Conservation (phyloP, 805 yeast species). For the Schizosaccharomyces cryophilus region DNA sequence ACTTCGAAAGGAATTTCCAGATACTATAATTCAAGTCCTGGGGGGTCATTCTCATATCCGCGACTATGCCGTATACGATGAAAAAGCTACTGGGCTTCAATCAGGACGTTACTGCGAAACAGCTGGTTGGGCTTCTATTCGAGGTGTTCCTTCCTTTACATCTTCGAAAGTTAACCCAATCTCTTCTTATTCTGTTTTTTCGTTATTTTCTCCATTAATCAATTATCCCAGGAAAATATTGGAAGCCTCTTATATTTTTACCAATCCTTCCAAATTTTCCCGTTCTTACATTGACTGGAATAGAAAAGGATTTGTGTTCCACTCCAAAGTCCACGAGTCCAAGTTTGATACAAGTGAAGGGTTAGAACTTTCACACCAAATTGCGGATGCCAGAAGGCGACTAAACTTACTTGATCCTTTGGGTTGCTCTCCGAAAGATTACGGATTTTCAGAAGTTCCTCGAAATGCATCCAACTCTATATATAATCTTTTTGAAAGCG, state of each 20-base stretch:
- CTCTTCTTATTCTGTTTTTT: not conserved
- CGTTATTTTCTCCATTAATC: not conserved
- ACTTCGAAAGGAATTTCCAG: constrained; percentile 62
- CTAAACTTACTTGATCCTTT: not conserved
- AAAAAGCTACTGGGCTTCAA: constrained; percentile 50
- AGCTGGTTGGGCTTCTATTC: constrained; percentile 59
- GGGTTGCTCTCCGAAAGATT: not conserved
- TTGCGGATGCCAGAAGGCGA: not conserved
- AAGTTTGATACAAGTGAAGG: not conserved
- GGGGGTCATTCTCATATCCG: constrained; percentile 91
- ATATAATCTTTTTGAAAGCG: not conserved
- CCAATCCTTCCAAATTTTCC: not conserved
- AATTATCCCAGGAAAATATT: not conserved
- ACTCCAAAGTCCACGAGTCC: not conserved
- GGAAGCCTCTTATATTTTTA: not conserved
- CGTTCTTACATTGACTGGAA: not conserved
- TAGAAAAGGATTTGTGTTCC: not conserved
- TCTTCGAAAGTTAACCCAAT: not conserved
- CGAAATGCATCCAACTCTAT: not conserved
- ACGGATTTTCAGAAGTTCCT: not conserved
- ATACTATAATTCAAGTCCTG: constrained; percentile 49
- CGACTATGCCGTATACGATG: constrained; percentile 52
- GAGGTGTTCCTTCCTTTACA: constrained; percentile 8
- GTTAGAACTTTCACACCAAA: not conserved
- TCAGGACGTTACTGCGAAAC: constrained; percentile 88